Evolutionary conservation across 1,139 yeast species (phyloP).

Genomic region (Sugiyamaella pinicola): DNA sequence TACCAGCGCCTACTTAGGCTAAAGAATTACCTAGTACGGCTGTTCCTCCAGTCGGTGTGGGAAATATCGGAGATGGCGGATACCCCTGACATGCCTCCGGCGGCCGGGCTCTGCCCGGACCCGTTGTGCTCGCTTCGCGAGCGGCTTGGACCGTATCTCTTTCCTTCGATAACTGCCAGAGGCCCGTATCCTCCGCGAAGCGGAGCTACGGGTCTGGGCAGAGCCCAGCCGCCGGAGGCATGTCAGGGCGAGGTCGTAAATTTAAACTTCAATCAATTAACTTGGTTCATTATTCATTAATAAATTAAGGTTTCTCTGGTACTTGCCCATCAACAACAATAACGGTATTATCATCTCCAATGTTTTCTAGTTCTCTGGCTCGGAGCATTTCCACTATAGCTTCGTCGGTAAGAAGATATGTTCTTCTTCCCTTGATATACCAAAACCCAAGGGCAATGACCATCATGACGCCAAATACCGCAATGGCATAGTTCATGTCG

Average conservation of each 20-base stretch:
- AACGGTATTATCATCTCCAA: constrained; percentile 1
- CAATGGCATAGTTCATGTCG: constrained; percentile 31
- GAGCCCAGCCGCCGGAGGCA: too few species aligned
- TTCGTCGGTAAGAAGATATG: constrained; percentile 28
- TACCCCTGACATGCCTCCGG: too few species aligned
- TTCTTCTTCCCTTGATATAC: constrained; percentile 26
- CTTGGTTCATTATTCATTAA: constrained; percentile 15
- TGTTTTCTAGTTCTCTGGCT: constrained; percentile 25
- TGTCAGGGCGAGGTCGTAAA: too few species aligned
- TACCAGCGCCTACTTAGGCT: not conserved
- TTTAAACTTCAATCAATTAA: not conserved
- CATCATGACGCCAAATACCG: constrained; percentile 30
- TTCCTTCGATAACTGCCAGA: too few species aligned
- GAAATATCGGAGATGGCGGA: too few species aligned
- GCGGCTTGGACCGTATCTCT: too few species aligned
- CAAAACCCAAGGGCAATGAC: constrained; percentile 26
- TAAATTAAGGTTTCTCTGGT: constrained; percentile 1
- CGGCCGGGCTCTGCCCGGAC: too few species aligned
- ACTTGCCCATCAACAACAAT: constrained; percentile 13
- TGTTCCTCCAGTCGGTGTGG: too few species aligned
- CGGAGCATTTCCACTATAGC: constrained; percentile 24
- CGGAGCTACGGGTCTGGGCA: too few species aligned
- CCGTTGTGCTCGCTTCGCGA: too few species aligned
- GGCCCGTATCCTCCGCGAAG: too few species aligned
- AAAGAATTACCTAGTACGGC: not conserved